Percentiles rank a stretch among this genome's conserved stretches.
These are phyloP conservation scores for Saccharomyces jurei DNA, from an alignment of 805 yeast species.

Conservation along the genomic window DNA sequence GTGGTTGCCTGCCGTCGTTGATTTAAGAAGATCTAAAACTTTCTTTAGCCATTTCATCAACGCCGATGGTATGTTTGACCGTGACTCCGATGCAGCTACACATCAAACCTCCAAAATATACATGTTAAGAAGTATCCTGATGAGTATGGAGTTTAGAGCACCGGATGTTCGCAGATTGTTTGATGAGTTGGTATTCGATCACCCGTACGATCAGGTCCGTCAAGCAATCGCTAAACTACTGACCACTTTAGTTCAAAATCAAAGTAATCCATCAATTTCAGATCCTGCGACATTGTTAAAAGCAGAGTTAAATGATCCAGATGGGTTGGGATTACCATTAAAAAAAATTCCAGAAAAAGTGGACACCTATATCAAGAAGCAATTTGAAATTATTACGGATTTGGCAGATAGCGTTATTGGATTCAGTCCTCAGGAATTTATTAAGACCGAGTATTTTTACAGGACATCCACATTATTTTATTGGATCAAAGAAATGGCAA, in stretches of 20 bases:
- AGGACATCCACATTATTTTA: slow-evolving; percentile 56
- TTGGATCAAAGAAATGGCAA: slow-evolving; percentile 48
- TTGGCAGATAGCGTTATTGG: slow-evolving; percentile 31
- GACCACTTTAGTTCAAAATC: slow-evolving; percentile 21
- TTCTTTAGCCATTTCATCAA: slow-evolving; percentile 39
- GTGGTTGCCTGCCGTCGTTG: slow-evolving; percentile 64
- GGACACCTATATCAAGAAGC: slow-evolving; percentile 32
- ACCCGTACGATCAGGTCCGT: slow-evolving; percentile 68
- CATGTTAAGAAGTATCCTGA: slow-evolving; percentile 44
- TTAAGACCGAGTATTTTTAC: slow-evolving; percentile 53
- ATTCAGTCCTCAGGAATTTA: slow-evolving; percentile 45
- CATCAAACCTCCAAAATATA: slow-evolving; percentile 49
- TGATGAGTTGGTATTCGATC: slow-evolving; percentile 39
- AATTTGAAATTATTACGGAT: slow-evolving; percentile 39
- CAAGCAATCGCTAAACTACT: slow-evolving; percentile 57
- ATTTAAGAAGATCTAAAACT: slow-evolving; percentile 56
- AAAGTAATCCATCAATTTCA: slow-evolving; percentile 18
- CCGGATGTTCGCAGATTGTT: slow-evolving; percentile 41
- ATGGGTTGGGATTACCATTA: slow-evolving; percentile 32
- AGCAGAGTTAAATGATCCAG: slow-evolving; percentile 8
- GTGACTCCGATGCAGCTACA: slow-evolving; percentile 53
- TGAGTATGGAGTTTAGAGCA: slow-evolving; percentile 47
- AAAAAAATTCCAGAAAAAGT: slow-evolving; percentile 29
- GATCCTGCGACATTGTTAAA: slow-evolving; percentile 9
- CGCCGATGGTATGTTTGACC: slow-evolving; percentile 36